Conservation (phyloP, 2,329 filamentous ascomycete genomes). For the Aspergillus amoenus region DNA sequence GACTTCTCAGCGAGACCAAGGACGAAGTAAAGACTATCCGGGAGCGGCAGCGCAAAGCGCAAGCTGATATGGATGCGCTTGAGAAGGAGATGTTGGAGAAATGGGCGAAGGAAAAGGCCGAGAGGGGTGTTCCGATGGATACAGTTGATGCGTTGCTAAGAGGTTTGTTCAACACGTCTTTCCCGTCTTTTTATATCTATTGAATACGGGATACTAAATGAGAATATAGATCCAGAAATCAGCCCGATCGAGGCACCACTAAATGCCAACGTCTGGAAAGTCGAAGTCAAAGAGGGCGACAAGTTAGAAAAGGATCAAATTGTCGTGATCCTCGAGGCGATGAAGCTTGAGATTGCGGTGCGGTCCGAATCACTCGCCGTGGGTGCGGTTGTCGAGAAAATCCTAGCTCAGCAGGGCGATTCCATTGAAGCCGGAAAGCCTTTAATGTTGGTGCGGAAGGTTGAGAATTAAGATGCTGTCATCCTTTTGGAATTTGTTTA, state of each 20-base stretch:
- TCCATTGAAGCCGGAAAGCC: constrained; percentile 38
- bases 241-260: constrained; percentile 43
- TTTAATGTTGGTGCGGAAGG: constrained; percentile 28
- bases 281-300: constrained; percentile 46
- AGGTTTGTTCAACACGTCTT: constrained; percentile 29
- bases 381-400: constrained; percentile 37
- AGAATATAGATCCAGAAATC: constrained; percentile 35
- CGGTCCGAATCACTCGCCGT: constrained; percentile 29
- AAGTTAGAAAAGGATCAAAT: constrained; percentile 43
- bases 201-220: not conserved
- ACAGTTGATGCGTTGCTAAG: constrained; percentile 51
- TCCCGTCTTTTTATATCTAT: not conserved
- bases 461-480: not conserved
- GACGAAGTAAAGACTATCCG: constrained; percentile 51
- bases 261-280: constrained; percentile 57
- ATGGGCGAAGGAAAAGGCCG: constrained; percentile 45
- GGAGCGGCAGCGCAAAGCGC: constrained; percentile 47
- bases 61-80: constrained; percentile 44
- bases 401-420: constrained; percentile 41
- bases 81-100: constrained; percentile 38
- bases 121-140: constrained; percentile 51
- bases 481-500: not conserved
- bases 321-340: constrained; percentile 53
- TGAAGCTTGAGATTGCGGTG: constrained; percentile 58
- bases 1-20: constrained; percentile 45